These are phyloP conservation scores for Phytophthora melonis DNA, from an alignment of 352 stramenopile species.

Conservation along the genomic window DNA sequence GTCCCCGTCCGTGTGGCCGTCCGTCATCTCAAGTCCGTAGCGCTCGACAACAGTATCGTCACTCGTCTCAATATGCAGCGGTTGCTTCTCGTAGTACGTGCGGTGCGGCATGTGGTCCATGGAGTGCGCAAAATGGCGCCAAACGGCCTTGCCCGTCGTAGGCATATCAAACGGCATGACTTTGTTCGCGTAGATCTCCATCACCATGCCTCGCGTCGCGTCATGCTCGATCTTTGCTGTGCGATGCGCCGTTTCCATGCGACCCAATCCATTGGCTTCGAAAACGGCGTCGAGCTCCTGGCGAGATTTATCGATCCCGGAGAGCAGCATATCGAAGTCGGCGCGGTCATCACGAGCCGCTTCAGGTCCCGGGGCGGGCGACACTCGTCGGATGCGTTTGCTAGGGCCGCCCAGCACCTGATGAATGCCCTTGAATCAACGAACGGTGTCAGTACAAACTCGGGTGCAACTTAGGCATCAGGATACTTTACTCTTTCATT, in stretches of 20 bases:
- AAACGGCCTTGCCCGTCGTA: constrained; percentile 43
- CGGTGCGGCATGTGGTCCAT: constrained; percentile 48
- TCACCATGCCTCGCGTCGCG: constrained; percentile 42
- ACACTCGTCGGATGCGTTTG: constrained; percentile 40
- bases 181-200: constrained; percentile 54
- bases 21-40: constrained; percentile 44
- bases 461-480: constrained; percentile 21
- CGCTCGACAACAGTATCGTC: constrained; percentile 46
- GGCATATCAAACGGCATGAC: constrained; percentile 47
- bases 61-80: constrained; percentile 43
- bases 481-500: constrained; percentile 47
- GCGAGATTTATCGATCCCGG: constrained; percentile 38
- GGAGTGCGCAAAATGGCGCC: constrained; percentile 47
- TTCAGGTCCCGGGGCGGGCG: constrained; percentile 18
- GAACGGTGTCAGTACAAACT: constrained; percentile 31
- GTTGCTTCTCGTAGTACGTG: constrained; percentile 51
- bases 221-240: constrained; percentile 48
- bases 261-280: constrained; percentile 44
- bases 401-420: constrained; percentile 35
- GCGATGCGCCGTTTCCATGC: constrained; percentile 42
- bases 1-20: constrained; percentile 45
- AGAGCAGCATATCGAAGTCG: constrained; percentile 44
- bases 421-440: constrained; percentile 36
- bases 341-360: constrained; percentile 33
- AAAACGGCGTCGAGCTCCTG: constrained; percentile 46